These are phyloP conservation scores for Cyathus striatus DNA, from an alignment of 768 basidiomycete species.

Conservation along the genomic window DNA sequence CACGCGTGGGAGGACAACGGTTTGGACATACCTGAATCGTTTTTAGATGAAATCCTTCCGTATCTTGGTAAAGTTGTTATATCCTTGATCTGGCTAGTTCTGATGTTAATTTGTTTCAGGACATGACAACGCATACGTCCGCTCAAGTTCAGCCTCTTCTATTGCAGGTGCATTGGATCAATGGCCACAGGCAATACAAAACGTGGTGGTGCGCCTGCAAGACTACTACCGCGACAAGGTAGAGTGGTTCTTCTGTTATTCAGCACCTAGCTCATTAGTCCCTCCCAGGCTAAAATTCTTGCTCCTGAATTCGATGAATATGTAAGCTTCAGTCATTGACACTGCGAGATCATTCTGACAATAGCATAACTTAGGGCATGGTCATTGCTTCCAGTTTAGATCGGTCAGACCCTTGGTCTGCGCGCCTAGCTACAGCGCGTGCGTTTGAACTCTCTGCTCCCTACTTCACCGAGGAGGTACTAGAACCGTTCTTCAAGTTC, in stretches of 20 bases:
- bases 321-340: slow-evolving; percentile 66
- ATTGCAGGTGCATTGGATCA: slow-evolving; percentile 74
- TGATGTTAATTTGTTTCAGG: slow-evolving; percentile 32
- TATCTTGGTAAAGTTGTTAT: slow-evolving; percentile 73
- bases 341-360: slow-evolving; percentile 20
- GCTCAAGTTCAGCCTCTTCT: slow-evolving; percentile 63
- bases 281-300: slow-evolving; percentile 68
- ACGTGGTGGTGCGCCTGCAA: slow-evolving; percentile 50
- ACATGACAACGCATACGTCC: slow-evolving; percentile 78
- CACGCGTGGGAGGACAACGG: slow-evolving; percentile 96
- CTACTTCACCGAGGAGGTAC: slow-evolving; percentile 52
- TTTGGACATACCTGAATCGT: slow-evolving; percentile 72
- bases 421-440: slow-evolving; percentile 68
- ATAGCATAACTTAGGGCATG: slow-evolving; percentile 67
- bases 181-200: slow-evolving; percentile 53
- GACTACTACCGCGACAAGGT: slow-evolving; percentile 84
- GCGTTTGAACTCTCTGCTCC: slow-evolving; percentile 67
- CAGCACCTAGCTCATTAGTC: slow-evolving; percentile 4
- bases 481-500: slow-evolving; percentile 78
- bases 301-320: slow-evolving; percentile 93
- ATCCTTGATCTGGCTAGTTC: slow-evolving; percentile 13
- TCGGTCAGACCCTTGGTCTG: slow-evolving; percentile 83
- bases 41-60: slow-evolving; percentile 49
- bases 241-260: slow-evolving; percentile 2
- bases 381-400: slow-evolving; percentile 84